Evolutionary conservation across 768 basidiomycete genomes (phyloP), one percentile per base, ranked within the genome.

Genomic region (Inosperma sp.): DNA sequence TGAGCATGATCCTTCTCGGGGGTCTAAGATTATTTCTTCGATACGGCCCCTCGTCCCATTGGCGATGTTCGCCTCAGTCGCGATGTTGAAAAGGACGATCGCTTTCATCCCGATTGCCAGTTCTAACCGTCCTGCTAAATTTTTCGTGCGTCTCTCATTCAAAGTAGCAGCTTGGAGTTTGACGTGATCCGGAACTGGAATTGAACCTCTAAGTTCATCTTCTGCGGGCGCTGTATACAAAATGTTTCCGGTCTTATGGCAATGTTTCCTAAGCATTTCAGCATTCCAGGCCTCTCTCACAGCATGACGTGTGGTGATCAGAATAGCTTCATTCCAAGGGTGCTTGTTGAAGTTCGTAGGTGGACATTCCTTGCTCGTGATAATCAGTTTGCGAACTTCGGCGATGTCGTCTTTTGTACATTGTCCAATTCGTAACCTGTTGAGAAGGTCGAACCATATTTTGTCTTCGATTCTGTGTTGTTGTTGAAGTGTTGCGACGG

Each of bases 1-100:
- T n/a, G n/a, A n/a, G n/a, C n/a, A n/a, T 29, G 48, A 45, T 4
- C 3, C 16, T 14, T 76, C 72, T 16, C 64, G 25, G 1, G 59
- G 53, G 56, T 74, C 60, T 0, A 73, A 56, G 1, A 67, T 37
- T 14, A 75, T 66, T 29, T 65, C 63, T 0, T 58, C 55, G 0
- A 77, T 61, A 8, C 30, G 53, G 0, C 74, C 73, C 14, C 67
- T 26, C 0, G 71, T 64, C 0, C 75, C 72, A 41, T 76, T 77
- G 1, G 72, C 67, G 2, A 74, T 40, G 48, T 74, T 67, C 0
- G 59, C 54, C 14, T 74, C 68, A 4, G 72, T 71, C 7, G 64
- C 60, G 0, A 73, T 52, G 41, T 74, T 76, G 2, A 54, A 16
- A 6, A 61, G 54, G 0, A 72, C 64, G 70, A 77, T 73, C 0